phyloP scores from a whole-genome alignment of 345 rosid genomes.

The Boechera stricta region DNA sequence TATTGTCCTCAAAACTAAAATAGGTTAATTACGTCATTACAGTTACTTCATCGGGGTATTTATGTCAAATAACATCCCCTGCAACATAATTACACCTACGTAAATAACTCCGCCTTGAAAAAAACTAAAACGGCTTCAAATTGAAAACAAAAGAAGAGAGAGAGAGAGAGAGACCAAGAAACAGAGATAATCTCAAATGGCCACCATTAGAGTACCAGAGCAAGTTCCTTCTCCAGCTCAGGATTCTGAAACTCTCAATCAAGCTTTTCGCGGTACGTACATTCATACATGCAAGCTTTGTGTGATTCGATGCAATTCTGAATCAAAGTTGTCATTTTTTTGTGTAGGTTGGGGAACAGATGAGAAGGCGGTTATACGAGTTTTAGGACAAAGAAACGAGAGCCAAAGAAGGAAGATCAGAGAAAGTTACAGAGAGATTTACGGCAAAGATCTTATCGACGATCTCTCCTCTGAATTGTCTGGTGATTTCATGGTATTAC shows the following conservation, averaged over 20 bases:
- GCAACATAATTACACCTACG: constrained; percentile 18
- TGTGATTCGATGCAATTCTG: background rate
- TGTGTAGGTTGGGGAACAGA: constrained; percentile 76
- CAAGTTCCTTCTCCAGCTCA: constrained; percentile 71
- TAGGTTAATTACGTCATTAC: constrained; percentile 31
- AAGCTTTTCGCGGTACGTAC: constrained; percentile 69
- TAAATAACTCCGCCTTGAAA: constrained; percentile 14
- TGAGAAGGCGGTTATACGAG: constrained; percentile 61
- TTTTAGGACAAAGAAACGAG: constrained; percentile 75
- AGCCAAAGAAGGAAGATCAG: constrained; percentile 71
- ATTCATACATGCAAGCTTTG: background rate
- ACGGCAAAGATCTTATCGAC: constrained; percentile 63
- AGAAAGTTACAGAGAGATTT: constrained; percentile 66
- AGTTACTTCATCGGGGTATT: constrained; percentile 21
- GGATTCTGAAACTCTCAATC: constrained; percentile 62
- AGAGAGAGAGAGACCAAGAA: constrained; percentile 12
- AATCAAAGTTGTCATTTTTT: background rate
- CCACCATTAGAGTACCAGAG: constrained; percentile 62
- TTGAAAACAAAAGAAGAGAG: background rate
- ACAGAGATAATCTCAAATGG: constrained; percentile 35
- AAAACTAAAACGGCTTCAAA: constrained; percentile 17
- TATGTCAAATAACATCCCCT: background rate
- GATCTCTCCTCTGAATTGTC: constrained; percentile 71
- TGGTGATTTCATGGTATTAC: constrained; percentile 75
- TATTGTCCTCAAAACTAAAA: constrained; percentile 9